Base-by-base conservation (phyloP, 1,284 basidiomycete species). In the Naganishia sp. region DNA sequence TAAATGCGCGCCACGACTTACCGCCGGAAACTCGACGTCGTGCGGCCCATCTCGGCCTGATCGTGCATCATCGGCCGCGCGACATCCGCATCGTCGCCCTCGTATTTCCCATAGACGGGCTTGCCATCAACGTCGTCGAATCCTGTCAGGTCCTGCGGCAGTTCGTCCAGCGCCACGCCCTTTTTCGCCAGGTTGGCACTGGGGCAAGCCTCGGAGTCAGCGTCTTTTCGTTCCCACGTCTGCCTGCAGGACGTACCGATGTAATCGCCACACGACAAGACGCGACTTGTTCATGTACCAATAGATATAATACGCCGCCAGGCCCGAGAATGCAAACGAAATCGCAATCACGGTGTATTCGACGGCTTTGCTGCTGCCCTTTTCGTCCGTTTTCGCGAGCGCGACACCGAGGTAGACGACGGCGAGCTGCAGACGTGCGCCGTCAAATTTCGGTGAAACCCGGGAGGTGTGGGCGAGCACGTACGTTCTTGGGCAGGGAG, bases 231-330 rank as follows among this genome's bases (percentile, higher is more conserved):
- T 28, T 28, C 28, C 28, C 28, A 28, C 28, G 28, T 28, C 28
- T 28, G 28, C 28, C 28, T 28, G 28, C n/a, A 28, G 28, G 21
- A 63, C 86, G 78, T 86, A 90, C 66, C 91, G 85, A 53, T 88
- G 83, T 45, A 84, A 84, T 65, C 90, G 86, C 74, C 94, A 87
- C 9, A 95, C 86, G 1, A 80, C 75, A 0, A 88, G 85, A 71
- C 92, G 89, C 31, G 86, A 88, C 71, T 85, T 82, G 74, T 88
- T 86, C 86, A 95, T 92, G 78, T 87, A 78, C 61, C 78, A 81
- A 72, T 86, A 86, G 72, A 95, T 89, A 76, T 89, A 95, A 87
- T 90, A 93, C 79, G 90, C 88, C 0, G 92, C 89, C 46, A 81
- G 77, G 54, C 90, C 70, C 0, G 93, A 95, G 69, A 95, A 84